Evolutionary conservation across 768 basidiomycete genomes (phyloP), one percentile per base, ranked within the genome.

Genomic region (Candolleomyces eurysporus): DNA sequence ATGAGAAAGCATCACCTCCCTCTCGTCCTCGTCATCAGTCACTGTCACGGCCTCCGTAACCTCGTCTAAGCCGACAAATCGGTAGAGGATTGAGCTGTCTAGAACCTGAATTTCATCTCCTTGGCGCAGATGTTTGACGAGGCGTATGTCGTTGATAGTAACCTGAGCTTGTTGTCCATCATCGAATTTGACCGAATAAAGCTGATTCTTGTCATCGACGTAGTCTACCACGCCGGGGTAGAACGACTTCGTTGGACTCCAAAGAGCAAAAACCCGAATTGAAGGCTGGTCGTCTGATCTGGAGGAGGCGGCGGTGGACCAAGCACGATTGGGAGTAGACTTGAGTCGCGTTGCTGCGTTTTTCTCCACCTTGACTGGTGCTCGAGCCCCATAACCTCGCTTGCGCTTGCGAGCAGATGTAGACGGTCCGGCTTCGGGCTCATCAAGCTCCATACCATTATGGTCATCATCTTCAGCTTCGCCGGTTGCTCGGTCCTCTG

Each of bases 221-320:
- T 77, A 75, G 57, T 84, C 68, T 30, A 90, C 78, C 40, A 72
- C 77, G 16, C 90, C 92, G 17, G 84, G 72, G 68, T 86, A 89
- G 79, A 4, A 79, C 81, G 53, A 85, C 84, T 49, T 56, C 5
- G 9, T 22, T 19, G 74, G 72, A 63, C 77, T 82, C 89, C 89
- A 91, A 11, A 87, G 68, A 9, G 88, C 90, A 65, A 89, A 86
- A n/a, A 92, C 87, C 5, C 84, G 83, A 13, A 86, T 88, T 21
- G 81, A 75, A 6, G 32, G n/a, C n/a, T 52, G 39, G 54, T n/a
- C 17, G 17, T 67, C 62, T 30, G 55, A 32, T 36, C 62, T 71
- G 19, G 63, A 59, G 30, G 68, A 70, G 10, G 67, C 66, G 19
- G 76, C 62, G 48, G 68, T 73, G 30, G 80, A 80, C 50, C 80